Conservation (phyloP, 2,329 filamentous ascomycete genomes). For the Alternaria alternata region DNA sequence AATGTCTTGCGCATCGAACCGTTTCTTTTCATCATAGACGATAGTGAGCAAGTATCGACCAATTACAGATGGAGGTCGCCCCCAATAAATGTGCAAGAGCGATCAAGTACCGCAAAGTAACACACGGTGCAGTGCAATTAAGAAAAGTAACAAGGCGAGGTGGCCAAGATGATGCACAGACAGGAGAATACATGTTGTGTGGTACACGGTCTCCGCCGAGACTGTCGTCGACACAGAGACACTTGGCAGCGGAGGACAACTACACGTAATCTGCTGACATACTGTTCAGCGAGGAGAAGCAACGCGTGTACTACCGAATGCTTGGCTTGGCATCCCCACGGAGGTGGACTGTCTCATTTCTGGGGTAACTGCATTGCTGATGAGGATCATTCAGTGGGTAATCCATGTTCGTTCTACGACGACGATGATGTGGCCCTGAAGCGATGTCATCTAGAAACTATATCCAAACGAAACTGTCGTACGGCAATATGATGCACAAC, state of each 20-base stretch:
- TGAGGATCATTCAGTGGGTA: not conserved
- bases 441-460: not conserved
- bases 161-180: conserved; percentile 11
- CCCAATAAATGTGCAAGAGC: not conserved
- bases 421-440: not conserved
- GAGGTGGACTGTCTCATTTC: not conserved
- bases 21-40: not conserved
- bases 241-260: conserved; percentile 14
- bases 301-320: not conserved
- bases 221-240: conserved; percentile 8
- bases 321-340: conserved; percentile 6
- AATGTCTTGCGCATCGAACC: not conserved
- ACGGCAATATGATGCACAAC: not conserved
- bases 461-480: not conserved
- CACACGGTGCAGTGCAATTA: not conserved
- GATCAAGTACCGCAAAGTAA: not conserved
- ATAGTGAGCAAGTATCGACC: not conserved
- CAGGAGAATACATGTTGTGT: not conserved
- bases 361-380: not conserved
- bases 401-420: not conserved
- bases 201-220: conserved; percentile 15
- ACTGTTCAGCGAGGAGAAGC: conserved; percentile 7
- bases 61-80: not conserved
- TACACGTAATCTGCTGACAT: conserved; percentile 1
- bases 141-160: conserved; percentile 4